Percentiles rank a stretch among this genome's conserved stretches.
phyloP scores from a whole-genome alignment of 73 alveolate genomes.

The Paramecium octaurelia region DNA sequence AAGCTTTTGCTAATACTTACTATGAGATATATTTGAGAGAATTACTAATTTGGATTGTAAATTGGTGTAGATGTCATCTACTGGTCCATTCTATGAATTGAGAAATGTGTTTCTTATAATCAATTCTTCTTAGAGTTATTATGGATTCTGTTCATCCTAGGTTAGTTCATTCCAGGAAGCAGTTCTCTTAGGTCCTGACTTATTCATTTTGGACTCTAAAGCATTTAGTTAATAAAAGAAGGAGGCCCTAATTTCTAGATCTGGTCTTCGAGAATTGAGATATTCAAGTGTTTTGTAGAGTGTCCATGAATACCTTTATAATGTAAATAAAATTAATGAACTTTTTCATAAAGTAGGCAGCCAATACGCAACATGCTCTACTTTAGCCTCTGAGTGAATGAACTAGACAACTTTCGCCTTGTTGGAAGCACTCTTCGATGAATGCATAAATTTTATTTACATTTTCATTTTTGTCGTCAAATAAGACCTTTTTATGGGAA shows the following conservation, averaged over 20 bases:
- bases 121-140: constrained; percentile 74
- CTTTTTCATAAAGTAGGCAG: constrained; percentile 92
- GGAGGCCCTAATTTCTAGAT: constrained; percentile 78
- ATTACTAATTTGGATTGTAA: constrained; percentile 16
- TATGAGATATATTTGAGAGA: background rate
- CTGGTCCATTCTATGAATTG: constrained; percentile 87
- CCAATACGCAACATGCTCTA: constrained; percentile 92
- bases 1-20: background rate
- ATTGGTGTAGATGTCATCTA: constrained; percentile 63
- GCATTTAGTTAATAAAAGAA: constrained; percentile 76
- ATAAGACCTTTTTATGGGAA: constrained; percentile 66
- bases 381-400: constrained; percentile 97
- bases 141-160: constrained; percentile 56
- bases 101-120: constrained; percentile 83
- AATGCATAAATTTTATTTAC: constrained; percentile 89
- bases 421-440: constrained; percentile 88
- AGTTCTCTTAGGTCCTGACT: constrained; percentile 72
- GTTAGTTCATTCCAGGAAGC: constrained; percentile 83
- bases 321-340: constrained; percentile 34
- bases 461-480: constrained; percentile 89
- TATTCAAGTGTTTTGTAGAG: constrained; percentile 86
- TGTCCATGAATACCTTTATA: constrained; percentile 74
- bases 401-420: constrained; percentile 95
- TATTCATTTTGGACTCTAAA: constrained; percentile 68
- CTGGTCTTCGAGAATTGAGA: constrained; percentile 92